Evolutionary conservation across 768 basidiomycete species (phyloP).

Genomic region (Crucibulum laeve): DNA sequence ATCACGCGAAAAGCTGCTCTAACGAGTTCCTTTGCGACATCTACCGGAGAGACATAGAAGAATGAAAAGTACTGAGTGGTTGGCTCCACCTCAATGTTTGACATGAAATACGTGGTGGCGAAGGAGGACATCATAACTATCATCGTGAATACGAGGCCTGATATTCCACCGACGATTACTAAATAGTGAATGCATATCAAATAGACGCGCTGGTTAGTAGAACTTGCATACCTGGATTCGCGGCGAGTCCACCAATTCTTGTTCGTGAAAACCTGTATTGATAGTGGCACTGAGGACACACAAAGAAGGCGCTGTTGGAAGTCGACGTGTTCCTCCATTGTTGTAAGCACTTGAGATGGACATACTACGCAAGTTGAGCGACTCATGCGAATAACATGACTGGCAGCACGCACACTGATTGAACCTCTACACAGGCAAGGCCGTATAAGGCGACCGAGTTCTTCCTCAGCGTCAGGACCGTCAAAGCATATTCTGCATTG

Average conservation of each 20-base stretch:
- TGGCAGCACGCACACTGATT: conserved; percentile 46
- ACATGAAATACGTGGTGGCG: conserved; percentile 63
- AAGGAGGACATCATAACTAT: conserved; percentile 69
- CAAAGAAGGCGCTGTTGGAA: conserved; percentile 68
- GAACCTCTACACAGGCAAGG: conserved; percentile 81
- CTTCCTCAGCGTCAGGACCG: conserved; percentile 51
- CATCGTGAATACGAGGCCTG: conserved; percentile 56
- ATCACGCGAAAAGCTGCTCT: conserved; percentile 60
- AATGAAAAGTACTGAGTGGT: conserved; percentile 34
- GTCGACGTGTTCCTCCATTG: conserved; percentile 64
- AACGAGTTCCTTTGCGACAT: conserved; percentile 57
- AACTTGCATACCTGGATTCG: conserved; percentile 59
- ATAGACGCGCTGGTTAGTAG: conserved; percentile 4
- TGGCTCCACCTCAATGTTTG: conserved; percentile 49
- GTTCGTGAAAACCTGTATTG: conserved; percentile 76
- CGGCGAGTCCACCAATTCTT: conserved; percentile 63
- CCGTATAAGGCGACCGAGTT: conserved; percentile 73
- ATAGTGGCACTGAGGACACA: conserved; percentile 78
- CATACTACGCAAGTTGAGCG: conserved; percentile 42
- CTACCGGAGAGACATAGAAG: conserved; percentile 47
- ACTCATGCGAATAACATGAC: conserved; percentile 10
- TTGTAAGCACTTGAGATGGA: conserved; percentile 76
- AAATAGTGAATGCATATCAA: conserved; percentile 8
- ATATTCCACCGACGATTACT: conserved; percentile 65
- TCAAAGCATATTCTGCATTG: conserved; percentile 87